Conservation (phyloP, 495 filamentous ascomycete genomes). For the Niebla homalea region DNA sequence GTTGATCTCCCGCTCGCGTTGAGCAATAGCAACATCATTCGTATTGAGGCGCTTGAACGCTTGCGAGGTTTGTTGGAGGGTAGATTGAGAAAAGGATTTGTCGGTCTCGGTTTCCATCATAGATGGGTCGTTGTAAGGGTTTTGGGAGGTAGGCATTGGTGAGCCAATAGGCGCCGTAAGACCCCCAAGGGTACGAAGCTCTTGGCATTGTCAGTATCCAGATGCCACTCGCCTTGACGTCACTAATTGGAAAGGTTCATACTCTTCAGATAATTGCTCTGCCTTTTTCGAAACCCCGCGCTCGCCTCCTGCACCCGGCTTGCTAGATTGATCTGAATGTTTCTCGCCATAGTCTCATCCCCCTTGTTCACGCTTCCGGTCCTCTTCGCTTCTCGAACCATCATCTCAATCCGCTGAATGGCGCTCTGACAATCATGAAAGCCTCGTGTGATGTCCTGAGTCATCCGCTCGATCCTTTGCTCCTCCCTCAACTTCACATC, state of each 20-base stretch:
- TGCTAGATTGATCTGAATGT: constrained; percentile 84
- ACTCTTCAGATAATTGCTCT: constrained; percentile 94
- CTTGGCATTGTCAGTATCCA: constrained; percentile 26
- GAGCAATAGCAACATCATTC: constrained; percentile 75
- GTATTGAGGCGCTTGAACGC: constrained; percentile 52
- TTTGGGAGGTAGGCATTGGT: constrained; percentile 45
- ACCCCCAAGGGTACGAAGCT: constrained; percentile 68
- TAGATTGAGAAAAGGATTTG: constrained; percentile 79
- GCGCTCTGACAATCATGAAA: constrained; percentile 84
- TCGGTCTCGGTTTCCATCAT: constrained; percentile 83
- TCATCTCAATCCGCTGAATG: constrained; percentile 72
- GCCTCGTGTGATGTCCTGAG: constrained; percentile 71
- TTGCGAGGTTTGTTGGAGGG: constrained; percentile 59
- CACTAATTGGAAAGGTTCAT: constrained; percentile 5
- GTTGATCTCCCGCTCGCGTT: constrained; percentile 93
- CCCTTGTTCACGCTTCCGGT: constrained; percentile 55
- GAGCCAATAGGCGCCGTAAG: constrained; percentile 48
- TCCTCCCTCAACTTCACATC: constrained; percentile 73
- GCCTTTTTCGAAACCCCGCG: constrained; percentile 86
- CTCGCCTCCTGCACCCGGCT: constrained; percentile 84
- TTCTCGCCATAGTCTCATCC: constrained; percentile 91
- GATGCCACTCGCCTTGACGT: too few species aligned
- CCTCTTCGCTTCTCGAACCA: constrained; percentile 63
- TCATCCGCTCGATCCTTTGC: constrained; percentile 75
- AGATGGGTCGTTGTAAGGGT: constrained; percentile 63